phyloP scores from a whole-genome alignment of 768 basidiomycete species.

The Amylocystis lapponica region DNA sequence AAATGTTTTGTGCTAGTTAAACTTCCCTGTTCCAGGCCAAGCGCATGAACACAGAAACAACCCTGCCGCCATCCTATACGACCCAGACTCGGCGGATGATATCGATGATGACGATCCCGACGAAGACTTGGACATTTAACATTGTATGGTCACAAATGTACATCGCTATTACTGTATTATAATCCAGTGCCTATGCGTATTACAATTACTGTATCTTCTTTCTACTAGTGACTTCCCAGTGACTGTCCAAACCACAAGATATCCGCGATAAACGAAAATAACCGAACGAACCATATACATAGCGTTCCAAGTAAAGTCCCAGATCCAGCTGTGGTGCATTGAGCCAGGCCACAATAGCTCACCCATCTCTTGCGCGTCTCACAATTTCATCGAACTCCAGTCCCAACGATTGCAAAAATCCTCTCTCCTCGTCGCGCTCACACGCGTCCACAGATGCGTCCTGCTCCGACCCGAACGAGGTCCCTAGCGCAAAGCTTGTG shows the following conservation, averaged over 20 bases:
- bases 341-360: neutral
- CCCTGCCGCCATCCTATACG: conserved; percentile 67
- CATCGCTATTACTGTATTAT: neutral
- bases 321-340: neutral
- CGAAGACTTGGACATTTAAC: conserved; percentile 81
- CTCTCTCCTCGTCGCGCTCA: conserved; percentile 18
- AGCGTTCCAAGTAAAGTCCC: neutral
- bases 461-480: no score
- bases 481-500: no score
- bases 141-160: neutral
- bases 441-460: no score
- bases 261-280: neutral
- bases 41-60: conserved; percentile 7
- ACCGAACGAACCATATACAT: neutral
- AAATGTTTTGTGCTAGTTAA: neutral
- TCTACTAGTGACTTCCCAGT: neutral
- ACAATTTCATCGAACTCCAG: conserved; percentile 19
- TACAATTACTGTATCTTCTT: neutral
- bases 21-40: neutral
- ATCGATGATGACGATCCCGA: conserved; percentile 96
- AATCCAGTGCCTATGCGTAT: neutral
- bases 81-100: conserved; percentile 92
- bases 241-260: neutral
- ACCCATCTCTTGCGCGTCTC: conserved; percentile 1
- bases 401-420: conserved; percentile 19